Evolutionary conservation across 202 grass and related monocot genomes (phyloP).

Genomic region (Zoysia matrella): DNA sequence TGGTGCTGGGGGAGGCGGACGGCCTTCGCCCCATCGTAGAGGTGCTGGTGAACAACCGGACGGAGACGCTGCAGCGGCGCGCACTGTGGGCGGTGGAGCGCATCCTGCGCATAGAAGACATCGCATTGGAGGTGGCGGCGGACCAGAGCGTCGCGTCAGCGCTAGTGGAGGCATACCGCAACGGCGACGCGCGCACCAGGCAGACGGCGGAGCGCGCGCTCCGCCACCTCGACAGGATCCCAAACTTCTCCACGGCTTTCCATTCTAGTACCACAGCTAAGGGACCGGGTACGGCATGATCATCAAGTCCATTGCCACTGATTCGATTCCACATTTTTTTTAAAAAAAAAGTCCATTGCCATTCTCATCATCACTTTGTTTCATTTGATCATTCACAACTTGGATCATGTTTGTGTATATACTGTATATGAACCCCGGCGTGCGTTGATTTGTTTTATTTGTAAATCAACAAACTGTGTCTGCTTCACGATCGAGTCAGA

Average conservation of each 20-base stretch:
- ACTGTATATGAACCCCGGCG: too few species aligned
- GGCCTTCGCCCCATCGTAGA: conserved; percentile 70
- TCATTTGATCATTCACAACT: too few species aligned
- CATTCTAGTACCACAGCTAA: background rate
- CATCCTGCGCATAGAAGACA: conserved; percentile 76
- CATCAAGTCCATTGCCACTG: too few species aligned
- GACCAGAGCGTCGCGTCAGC: conserved; percentile 70
- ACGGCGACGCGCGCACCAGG: conserved; percentile 59
- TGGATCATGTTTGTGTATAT: too few species aligned
- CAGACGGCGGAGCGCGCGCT: conserved; percentile 82
- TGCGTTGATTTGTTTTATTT: too few species aligned
- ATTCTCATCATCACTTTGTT: too few species aligned
- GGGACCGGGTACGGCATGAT: background rate
- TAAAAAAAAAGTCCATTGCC: too few species aligned
- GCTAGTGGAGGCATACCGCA: conserved; percentile 77
- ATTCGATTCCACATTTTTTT: too few species aligned
- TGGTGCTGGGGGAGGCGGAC: conserved; percentile 61
- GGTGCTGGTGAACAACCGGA: conserved; percentile 64
- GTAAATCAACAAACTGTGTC: too few species aligned
- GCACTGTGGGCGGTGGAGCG: conserved; percentile 85
- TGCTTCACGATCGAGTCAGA: too few species aligned
- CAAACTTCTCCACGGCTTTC: conserved; percentile 70
- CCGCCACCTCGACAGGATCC: conserved; percentile 78
- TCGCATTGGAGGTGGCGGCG: conserved; percentile 56
- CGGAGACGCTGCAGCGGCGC: conserved; percentile 50